Conservation (phyloP, 1,139 yeast genomes). For the Protomyces pachydermus region DNA sequence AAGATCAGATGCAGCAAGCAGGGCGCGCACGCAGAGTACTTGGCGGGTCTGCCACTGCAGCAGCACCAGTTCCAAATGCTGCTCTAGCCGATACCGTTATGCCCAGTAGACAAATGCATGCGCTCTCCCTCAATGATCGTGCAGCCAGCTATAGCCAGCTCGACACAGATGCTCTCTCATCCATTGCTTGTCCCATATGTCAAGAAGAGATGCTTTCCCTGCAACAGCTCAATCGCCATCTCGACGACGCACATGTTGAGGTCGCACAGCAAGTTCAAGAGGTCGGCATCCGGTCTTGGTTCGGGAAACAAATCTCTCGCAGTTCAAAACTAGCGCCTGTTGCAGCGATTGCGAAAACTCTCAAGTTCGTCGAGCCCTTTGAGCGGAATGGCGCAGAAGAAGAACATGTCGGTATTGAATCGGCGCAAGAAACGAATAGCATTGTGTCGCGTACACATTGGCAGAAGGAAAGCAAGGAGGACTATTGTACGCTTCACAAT, state of each 20-base stretch:
- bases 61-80: neutral
- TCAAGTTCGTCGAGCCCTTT: slow-evolving; percentile 7
- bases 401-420: slow-evolving; percentile 17
- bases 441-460: slow-evolving; percentile 56
- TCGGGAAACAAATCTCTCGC: slow-evolving; percentile 35
- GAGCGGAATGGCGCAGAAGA: slow-evolving; percentile 22
- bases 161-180: neutral
- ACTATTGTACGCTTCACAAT: slow-evolving; percentile 37
- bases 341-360: slow-evolving; percentile 3
- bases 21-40: neutral
- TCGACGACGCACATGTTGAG: slow-evolving; percentile 61
- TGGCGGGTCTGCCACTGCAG: neutral
- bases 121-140: neutral
- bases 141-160: neutral
- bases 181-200: slow-evolving; percentile 63
- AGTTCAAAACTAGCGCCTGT: slow-evolving; percentile 37
- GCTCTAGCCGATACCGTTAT: neutral
- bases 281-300: slow-evolving; percentile 42
- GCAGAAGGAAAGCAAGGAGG: slow-evolving; percentile 48
- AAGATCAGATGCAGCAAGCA: neutral
- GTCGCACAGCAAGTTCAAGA: slow-evolving; percentile 39
- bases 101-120: neutral
- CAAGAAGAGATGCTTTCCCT: slow-evolving; percentile 54
- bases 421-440: slow-evolving; percentile 33
- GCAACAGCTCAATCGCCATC: slow-evolving; percentile 59